Base-by-base conservation (phyloP, 2,329 filamentous ascomycete species). In the Aureobasidium sp. region DNA sequence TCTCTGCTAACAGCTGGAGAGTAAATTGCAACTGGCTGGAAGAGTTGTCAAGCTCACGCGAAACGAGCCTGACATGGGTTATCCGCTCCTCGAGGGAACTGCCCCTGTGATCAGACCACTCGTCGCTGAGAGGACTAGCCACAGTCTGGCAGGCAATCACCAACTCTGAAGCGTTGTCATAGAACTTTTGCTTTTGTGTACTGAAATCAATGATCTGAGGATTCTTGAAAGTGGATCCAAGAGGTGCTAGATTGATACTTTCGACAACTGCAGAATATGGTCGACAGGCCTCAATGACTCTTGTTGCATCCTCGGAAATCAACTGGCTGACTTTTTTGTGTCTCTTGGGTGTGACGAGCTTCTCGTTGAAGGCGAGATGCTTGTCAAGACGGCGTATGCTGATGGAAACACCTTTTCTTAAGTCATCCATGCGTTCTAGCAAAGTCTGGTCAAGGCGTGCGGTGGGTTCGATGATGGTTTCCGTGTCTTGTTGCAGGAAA, bases 91-190 rank as follows among this genome's bases (percentile, higher is more conserved):
- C 91, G 25, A 98, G 75, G 6, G 90, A 87, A 66, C 95, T 89
- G 1, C 90, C 89, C 38, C 90, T 83, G n/a, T 90, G 77, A 66
- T 95, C 90, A 3, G 90, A 83, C 93, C 93, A 98, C 70, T 98
- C 93, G 66, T 98, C 93, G 7, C 86, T 88, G 38, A 98, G 71
- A 5, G 93, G 93, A 7, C 88, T 88, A 5, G 90, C 88, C n/a
- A 97, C 86, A 21, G 87, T 83, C 70, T 98, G 93, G 63, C 90
- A 96, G 55, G 85, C 83, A 45, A 95, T 72, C 3, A 97, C 73
- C 24, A 98, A 79, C 66, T 97, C 93, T 7, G 90, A 90, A 53
- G 95, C 86, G 55, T 90, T 86, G 68, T 97, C 93, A 69, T 97
- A 97, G 16, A 95, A 76, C 61, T 86, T 87, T 68, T 98, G 93